Evolutionary conservation across 495 filamentous ascomycete species (phyloP).

Genomic region (Talaromyces adpressus): DNA sequence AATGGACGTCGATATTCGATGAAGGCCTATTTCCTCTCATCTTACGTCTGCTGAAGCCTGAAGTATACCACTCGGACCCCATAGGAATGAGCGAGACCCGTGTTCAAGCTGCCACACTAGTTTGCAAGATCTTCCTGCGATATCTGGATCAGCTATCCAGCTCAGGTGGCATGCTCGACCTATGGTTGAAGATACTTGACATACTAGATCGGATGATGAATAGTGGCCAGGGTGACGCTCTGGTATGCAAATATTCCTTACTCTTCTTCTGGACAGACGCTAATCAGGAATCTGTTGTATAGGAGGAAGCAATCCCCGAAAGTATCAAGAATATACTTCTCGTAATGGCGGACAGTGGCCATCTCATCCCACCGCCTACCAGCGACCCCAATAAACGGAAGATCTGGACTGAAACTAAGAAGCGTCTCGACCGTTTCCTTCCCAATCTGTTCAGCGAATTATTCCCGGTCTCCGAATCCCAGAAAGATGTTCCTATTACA

Average conservation of each 20-base stretch:
- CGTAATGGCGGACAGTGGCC: slow-evolving; percentile 89
- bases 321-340: slow-evolving; percentile 93
- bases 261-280: background rate
- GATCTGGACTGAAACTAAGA: slow-evolving; percentile 68
- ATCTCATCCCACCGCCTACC: slow-evolving; percentile 64
- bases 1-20: slow-evolving; percentile 93
- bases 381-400: slow-evolving; percentile 35
- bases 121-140: slow-evolving; percentile 94
- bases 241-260: slow-evolving; percentile 50
- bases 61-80: slow-evolving; percentile 89
- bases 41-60: slow-evolving; percentile 80
- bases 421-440: slow-evolving; percentile 81
- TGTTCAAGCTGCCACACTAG: slow-evolving; percentile 81
- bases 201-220: slow-evolving; percentile 97
- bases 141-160: slow-evolving; percentile 80
- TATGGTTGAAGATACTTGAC: slow-evolving; percentile 89
- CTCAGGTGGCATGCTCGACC: slow-evolving; percentile 85
- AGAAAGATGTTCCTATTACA: background rate
- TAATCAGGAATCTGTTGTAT: slow-evolving; percentile 17
- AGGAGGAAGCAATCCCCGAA: slow-evolving; percentile 95
- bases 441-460: slow-evolving; percentile 59
- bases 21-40: slow-evolving; percentile 96
- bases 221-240: slow-evolving; percentile 82
- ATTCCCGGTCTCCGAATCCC: slow-evolving; percentile 29
- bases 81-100: slow-evolving; percentile 93